Percentiles rank a stretch among this genome's conserved stretches.
Evolutionary conservation across 257 asterid species (phyloP).

Genomic region (Nicotiana obtusifolia): DNA sequence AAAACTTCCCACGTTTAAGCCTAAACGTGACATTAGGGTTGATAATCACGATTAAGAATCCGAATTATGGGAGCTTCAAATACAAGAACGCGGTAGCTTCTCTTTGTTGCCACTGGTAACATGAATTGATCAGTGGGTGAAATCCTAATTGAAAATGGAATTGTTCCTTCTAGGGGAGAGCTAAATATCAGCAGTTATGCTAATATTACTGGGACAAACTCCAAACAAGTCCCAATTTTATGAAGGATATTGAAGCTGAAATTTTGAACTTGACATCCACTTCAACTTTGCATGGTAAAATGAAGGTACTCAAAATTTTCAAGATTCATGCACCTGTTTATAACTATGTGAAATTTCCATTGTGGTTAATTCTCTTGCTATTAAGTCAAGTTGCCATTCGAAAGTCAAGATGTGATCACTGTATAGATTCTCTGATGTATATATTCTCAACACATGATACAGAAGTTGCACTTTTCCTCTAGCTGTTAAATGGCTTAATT

Average conservation of each 20-base stretch:
- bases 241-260: slow-evolving; percentile 10
- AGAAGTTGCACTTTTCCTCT: not conserved
- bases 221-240: too few species aligned
- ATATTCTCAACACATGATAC: not conserved
- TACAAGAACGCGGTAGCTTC: slow-evolving; percentile 3
- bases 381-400: not conserved
- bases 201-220: too few species aligned
- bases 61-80: slow-evolving; percentile 15
- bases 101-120: slow-evolving; percentile 13
- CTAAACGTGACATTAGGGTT: slow-evolving; percentile 13
- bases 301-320: slow-evolving; percentile 5
- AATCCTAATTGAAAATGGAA: slow-evolving; percentile 16
- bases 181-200: too few species aligned
- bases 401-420: slow-evolving; percentile 13
- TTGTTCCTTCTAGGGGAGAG: too few species aligned
- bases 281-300: slow-evolving; percentile 20
- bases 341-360: slow-evolving; percentile 13
- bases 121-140: slow-evolving; percentile 3
- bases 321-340: slow-evolving; percentile 19
- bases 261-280: slow-evolving; percentile 14
- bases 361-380: not conserved
- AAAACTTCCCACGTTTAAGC: slow-evolving; percentile 5
- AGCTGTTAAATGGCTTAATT: not conserved
- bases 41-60: slow-evolving; percentile 18
- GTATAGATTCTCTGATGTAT: not conserved